Evolutionary conservation across 805 yeast genomes (phyloP).

Genomic region (Zygotorulaspora florentina): DNA sequence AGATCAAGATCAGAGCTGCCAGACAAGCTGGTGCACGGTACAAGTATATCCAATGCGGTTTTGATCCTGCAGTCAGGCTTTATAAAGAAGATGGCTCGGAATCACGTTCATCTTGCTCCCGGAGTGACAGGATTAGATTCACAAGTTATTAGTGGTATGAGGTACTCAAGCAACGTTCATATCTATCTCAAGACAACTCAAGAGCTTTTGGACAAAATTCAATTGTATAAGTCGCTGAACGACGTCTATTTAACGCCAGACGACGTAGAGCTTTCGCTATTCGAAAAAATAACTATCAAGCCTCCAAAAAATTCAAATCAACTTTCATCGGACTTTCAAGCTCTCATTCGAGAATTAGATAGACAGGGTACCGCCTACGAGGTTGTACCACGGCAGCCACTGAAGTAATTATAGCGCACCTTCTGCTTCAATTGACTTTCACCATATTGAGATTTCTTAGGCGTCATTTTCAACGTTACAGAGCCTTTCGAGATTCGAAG

Average conservation of each 20-base stretch:
- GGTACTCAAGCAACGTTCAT: constrained; percentile 49
- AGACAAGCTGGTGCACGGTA: constrained; percentile 69
- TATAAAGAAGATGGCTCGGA: constrained; percentile 64
- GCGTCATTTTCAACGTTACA: not conserved
- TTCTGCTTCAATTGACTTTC: not conserved
- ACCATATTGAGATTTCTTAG: not conserved
- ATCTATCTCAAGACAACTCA: constrained; percentile 58
- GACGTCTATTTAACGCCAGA: constrained; percentile 72
- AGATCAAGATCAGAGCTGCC: constrained; percentile 44
- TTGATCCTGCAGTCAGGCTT: constrained; percentile 52
- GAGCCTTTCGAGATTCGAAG: not conserved
- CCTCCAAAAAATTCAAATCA: constrained; percentile 1
- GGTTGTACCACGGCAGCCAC: not conserved
- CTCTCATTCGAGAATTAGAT: constrained; percentile 4
- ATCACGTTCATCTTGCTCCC: constrained; percentile 82
- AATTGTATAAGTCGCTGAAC: constrained; percentile 62
- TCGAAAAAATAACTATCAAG: constrained; percentile 25
- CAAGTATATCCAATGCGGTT: constrained; percentile 47
- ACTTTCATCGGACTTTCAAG: not conserved
- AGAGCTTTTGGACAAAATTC: constrained; percentile 37
- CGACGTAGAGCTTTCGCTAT: constrained; percentile 32
- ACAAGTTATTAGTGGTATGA: constrained; percentile 66
- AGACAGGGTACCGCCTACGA: constrained; percentile 13
- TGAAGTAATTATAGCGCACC: no score
- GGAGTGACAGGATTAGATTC: constrained; percentile 44